Evolutionary conservation across 108 stramenopile genomes (phyloP), one percentile per base, ranked within the genome.

Genomic region (Cyclotella baltica): DNA sequence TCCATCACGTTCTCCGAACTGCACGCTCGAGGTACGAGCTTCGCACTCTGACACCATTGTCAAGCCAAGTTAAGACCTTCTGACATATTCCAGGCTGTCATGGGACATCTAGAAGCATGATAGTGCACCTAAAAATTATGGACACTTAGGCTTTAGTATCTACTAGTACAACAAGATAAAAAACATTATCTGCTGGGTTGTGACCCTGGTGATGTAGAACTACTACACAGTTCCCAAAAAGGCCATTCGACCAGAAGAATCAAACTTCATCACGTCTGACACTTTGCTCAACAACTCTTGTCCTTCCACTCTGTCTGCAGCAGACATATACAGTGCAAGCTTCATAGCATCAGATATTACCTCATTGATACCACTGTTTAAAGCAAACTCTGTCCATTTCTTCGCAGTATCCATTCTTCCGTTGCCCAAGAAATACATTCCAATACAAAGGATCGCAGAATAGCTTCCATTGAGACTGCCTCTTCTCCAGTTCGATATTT

Each of bases 371-470:
- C 70, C 81, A 82, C 37, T 61, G n/a, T 48, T 53, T 40, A 64
- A 30, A 27, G 70, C 70, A 23, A 33, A 48, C 27, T 47, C 47
- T 18, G 62, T 66, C 52, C 75, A 40, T 36, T 63, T 75, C 40
- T 58, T 72, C 4, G 63, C 63, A 50, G 61, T 55, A 19, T 88
- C 91, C 36, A 90, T 65, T 52, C 76, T 76, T 28, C 89, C 90
- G 47, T 88, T 82, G 34, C 87, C 80, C 5, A 94, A 73, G 61
- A 94, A 70, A 70, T 88, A 94, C 6, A 91, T 68, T 18, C 88
- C 87, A 51, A 92, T 82, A 35, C 78, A 84, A 23, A 91, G 80
- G 10, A 91, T 78, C 3, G 90, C 67, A 28, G 81, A 83, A 22
- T 79, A 62, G 6, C 83, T 76, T 10, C 72, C 73, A 36, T 80